Percentiles rank a stretch among this genome's conserved stretches.
phyloP scores from a whole-genome alignment of 306 rosid genomes.

The Parietaria judaica region DNA sequence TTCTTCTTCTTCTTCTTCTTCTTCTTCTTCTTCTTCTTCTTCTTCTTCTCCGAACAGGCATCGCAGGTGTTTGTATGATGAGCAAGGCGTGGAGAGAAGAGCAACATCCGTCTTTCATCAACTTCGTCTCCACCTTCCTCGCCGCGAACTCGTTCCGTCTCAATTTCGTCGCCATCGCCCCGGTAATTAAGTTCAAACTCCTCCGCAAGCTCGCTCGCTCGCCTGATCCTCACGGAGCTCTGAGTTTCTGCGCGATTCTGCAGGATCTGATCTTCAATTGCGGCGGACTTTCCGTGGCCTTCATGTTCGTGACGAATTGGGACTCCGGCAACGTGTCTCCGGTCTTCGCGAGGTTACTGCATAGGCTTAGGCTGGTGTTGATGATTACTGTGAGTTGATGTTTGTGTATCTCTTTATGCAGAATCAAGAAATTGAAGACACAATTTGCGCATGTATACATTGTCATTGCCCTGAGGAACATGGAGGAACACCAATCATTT shows the following conservation, averaged over 20 bases:
- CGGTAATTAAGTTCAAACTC: conserved; percentile 30
- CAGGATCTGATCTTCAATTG: conserved; percentile 94
- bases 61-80: conserved; percentile 81
- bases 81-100: conserved; percentile 64
- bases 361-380: conserved; percentile 3
- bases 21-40: not conserved
- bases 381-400: conserved; percentile 4
- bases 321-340: conserved; percentile 36
- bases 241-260: conserved; percentile 6
- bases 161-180: conserved; percentile 57
- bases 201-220: not conserved
- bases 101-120: conserved; percentile 59
- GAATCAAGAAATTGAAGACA: conserved; percentile 40
- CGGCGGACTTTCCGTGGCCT: conserved; percentile 81
- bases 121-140: conserved; percentile 71
- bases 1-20: not conserved
- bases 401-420: not conserved
- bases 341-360: conserved; percentile 48
- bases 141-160: conserved; percentile 59
- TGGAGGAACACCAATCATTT: conserved; percentile 58
- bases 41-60: conserved; percentile 19
- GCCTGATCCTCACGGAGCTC: conserved; percentile 10
- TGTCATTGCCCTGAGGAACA: conserved; percentile 45
- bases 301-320: conserved; percentile 65
- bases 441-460: conserved; percentile 72